Evolutionary conservation across 2,329 filamentous ascomycete genomes (phyloP).

Genomic region (Penicillium sp.): DNA sequence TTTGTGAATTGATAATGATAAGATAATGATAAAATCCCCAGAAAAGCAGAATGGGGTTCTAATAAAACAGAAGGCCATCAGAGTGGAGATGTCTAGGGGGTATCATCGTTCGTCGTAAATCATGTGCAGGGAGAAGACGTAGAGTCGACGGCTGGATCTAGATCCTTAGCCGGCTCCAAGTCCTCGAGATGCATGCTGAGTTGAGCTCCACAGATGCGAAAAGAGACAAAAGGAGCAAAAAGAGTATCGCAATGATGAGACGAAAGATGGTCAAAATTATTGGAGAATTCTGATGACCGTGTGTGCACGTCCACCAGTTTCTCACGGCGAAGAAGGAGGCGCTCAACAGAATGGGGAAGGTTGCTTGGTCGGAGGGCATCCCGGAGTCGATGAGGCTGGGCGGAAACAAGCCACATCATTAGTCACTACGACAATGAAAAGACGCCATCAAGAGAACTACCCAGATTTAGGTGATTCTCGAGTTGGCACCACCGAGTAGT

Average conservation of each 20-base stretch:
- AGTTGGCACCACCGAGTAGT: too few relatives aligned
- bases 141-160: not conserved
- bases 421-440: too few relatives aligned
- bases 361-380: too few relatives aligned
- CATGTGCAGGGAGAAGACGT: not conserved
- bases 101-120: constrained; percentile 11
- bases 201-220: not conserved
- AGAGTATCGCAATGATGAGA: not conserved
- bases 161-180: not conserved
- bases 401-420: too few relatives aligned
- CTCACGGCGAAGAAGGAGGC: too few relatives aligned
- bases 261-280: not conserved
- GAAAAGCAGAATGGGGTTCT: not conserved
- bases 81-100: not conserved
- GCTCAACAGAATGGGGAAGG: too few relatives aligned
- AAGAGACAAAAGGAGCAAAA: not conserved
- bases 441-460: too few relatives aligned
- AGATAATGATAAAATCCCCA: not conserved
- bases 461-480: too few relatives aligned
- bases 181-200: not conserved
- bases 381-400: too few relatives aligned
- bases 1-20: not conserved
- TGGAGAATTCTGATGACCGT: too few relatives aligned
- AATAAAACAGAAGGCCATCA: not conserved
- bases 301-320: too few relatives aligned